Evolutionary conservation across 305 asterid species (phyloP).

Genomic region (Fraxinus paxiana): DNA sequence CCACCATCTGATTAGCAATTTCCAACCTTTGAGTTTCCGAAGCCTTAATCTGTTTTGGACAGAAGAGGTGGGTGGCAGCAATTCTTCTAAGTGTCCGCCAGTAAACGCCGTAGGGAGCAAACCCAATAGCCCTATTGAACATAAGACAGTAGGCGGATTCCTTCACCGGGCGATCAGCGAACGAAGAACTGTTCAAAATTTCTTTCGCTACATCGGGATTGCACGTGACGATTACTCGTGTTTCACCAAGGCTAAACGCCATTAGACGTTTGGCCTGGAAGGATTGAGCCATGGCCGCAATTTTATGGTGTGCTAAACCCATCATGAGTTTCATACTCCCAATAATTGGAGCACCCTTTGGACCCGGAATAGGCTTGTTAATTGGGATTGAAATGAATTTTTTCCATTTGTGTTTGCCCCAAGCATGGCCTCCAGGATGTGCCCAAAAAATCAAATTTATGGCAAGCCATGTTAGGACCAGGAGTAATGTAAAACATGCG

Average conservation of each 20-base stretch:
- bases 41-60: constrained; percentile 53
- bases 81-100: constrained; percentile 70
- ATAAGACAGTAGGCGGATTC: constrained; percentile 69
- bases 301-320: constrained; percentile 66
- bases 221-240: constrained; percentile 62
- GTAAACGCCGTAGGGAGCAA: constrained; percentile 76
- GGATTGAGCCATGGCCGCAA: constrained; percentile 54
- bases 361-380: constrained; percentile 51
- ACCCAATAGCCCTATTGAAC: constrained; percentile 81
- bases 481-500: constrained; percentile 24
- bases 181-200: constrained; percentile 47
- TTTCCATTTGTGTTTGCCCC: constrained; percentile 52
- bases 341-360: constrained; percentile 54
- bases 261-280: constrained; percentile 56
- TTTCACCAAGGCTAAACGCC: constrained; percentile 71
- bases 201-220: constrained; percentile 56
- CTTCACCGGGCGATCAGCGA: constrained; percentile 67
- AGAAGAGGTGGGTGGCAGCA: constrained; percentile 61
- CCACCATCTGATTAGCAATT: constrained; percentile 43
- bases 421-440: constrained; percentile 77
- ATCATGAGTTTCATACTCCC: constrained; percentile 74
- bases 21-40: constrained; percentile 46
- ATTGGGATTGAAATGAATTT: not conserved
- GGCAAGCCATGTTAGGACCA: constrained; percentile 31
- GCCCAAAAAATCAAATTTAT: constrained; percentile 61